These are phyloP conservation scores for Populus davidiana DNA, from an alignment of 345 rosid genomes.

Conservation along the genomic window DNA sequence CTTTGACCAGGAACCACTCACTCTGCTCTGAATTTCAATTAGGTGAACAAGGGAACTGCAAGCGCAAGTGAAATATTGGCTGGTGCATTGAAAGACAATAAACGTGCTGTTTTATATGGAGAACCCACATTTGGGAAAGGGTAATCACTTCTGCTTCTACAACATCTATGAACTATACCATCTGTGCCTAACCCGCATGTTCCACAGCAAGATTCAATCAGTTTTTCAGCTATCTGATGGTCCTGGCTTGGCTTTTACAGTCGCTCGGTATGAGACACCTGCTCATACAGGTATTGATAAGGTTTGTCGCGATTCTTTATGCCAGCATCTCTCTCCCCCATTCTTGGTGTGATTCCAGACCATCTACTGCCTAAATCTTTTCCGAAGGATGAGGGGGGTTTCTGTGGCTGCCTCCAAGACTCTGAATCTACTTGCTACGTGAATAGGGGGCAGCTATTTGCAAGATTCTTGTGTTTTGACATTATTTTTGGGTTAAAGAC, in stretches of 20 bases:
- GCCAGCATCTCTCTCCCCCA: too few relatives aligned
- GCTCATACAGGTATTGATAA: slow-evolving; percentile 83
- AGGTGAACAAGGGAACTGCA: slow-evolving; percentile 98
- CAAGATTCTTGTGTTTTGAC: slow-evolving; percentile 15
- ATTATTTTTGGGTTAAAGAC: background rate
- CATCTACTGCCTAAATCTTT: slow-evolving; percentile 78
- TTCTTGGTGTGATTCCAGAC: slow-evolving; percentile 76
- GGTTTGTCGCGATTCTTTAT: slow-evolving; percentile 33
- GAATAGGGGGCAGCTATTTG: slow-evolving; percentile 55
- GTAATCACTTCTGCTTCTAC: slow-evolving; percentile 35
- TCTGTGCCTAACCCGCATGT: slow-evolving; percentile 9
- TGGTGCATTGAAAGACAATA: slow-evolving; percentile 92
- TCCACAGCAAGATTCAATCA: slow-evolving; percentile 88
- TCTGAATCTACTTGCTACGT: slow-evolving; percentile 64
- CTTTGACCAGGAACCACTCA: background rate
- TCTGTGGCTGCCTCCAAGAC: slow-evolving; percentile 80
- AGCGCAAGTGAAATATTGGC: slow-evolving; percentile 98
- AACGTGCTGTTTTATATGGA: slow-evolving; percentile 78
- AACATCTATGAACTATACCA: background rate
- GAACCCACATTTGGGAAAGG: slow-evolving; percentile 96
- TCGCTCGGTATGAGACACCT: slow-evolving; percentile 94
- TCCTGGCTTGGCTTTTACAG: slow-evolving; percentile 88
- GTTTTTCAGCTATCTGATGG: slow-evolving; percentile 95
- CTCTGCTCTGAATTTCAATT: slow-evolving; percentile 16
- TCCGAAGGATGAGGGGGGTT: slow-evolving; percentile 68